Conservation (phyloP, 805 yeast genomes). For the Yamadazyma endophytica region DNA sequence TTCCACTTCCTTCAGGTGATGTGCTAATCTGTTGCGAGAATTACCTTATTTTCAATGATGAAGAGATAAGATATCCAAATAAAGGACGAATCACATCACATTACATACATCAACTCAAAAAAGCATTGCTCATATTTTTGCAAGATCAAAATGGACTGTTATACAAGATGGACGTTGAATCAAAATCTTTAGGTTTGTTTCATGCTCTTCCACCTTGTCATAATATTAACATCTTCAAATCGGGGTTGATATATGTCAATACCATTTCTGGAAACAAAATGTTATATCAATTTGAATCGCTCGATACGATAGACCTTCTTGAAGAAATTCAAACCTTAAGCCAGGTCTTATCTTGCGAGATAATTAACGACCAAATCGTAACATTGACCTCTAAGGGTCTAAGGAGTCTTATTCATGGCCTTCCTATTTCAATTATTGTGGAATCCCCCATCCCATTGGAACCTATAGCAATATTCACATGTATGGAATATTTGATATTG, state of each 20-base stretch:
- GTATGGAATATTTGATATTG: constrained; percentile 61
- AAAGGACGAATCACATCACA: too few relatives aligned
- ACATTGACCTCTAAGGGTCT: constrained; percentile 21
- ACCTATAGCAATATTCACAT: constrained; percentile 62
- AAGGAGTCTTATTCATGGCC: constrained; percentile 51
- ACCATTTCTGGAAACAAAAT: constrained; percentile 58
- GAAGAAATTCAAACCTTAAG: constrained; percentile 12
- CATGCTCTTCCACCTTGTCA: constrained; percentile 67
- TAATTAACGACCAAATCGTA: constrained; percentile 19
- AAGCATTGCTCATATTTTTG: constrained; percentile 59
- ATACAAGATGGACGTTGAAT: constrained; percentile 53
- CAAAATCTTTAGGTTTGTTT: constrained; percentile 67
- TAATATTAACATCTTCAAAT: constrained; percentile 55
- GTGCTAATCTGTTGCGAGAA: constrained; percentile 60
- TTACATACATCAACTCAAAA: constrained; percentile 59
- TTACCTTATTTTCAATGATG: constrained; percentile 43
- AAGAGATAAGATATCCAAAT: constrained; percentile 43
- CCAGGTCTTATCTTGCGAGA: constrained; percentile 4
- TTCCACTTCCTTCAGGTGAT: constrained; percentile 77
- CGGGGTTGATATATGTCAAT: constrained; percentile 74
- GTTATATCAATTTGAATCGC: constrained; percentile 72
- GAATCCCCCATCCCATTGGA: constrained; percentile 68
- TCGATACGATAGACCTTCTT: constrained; percentile 40
- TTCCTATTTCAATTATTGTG: constrained; percentile 59
- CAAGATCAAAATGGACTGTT: constrained; percentile 75